phyloP scores from a whole-genome alignment of 305 asterid genomes.

The Lippia alba region DNA sequence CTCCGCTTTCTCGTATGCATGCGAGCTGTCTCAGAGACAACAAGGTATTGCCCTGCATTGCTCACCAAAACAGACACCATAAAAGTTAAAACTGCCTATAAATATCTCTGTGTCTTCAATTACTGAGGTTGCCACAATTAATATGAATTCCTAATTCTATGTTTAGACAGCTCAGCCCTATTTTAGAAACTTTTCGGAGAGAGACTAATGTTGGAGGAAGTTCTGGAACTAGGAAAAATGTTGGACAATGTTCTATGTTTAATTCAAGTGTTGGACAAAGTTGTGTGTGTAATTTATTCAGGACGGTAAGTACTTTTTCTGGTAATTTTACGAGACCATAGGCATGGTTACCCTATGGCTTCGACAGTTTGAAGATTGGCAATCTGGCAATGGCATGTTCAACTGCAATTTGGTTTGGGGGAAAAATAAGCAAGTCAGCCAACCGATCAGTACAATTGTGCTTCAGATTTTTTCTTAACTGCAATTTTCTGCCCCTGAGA shows the following conservation, averaged over 20 bases:
- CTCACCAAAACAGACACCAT: constrained; percentile 40
- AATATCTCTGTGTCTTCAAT: constrained; percentile 25
- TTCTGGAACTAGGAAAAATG: constrained; percentile 30
- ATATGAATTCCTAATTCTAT: constrained; percentile 31
- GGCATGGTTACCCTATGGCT: constrained; percentile 2
- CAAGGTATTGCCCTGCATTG: constrained; percentile 77
- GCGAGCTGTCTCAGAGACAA: constrained; percentile 91
- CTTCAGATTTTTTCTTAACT: neutral
- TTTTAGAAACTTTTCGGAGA: constrained; percentile 19
- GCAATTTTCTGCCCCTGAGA: constrained; percentile 12
- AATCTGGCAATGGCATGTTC: constrained; percentile 4
- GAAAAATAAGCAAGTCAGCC: constrained; percentile 4
- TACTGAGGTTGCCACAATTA: constrained; percentile 1
- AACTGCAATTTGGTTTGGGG: constrained; percentile 4
- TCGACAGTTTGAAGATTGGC: constrained; percentile 4
- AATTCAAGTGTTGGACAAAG: neutral
- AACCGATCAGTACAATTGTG: neutral
- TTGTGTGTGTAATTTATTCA: neutral
- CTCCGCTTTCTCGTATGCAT: constrained; percentile 83
- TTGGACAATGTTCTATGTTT: neutral
- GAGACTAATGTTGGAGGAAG: constrained; percentile 7
- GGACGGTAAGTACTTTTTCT: neutral
- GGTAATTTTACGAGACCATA: neutral
- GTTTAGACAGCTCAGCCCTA: neutral
- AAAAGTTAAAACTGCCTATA: constrained; percentile 22